Evolutionary conservation across 139 green algal species (phyloP).

Genomic region (Tetratostichococcus sp.): DNA sequence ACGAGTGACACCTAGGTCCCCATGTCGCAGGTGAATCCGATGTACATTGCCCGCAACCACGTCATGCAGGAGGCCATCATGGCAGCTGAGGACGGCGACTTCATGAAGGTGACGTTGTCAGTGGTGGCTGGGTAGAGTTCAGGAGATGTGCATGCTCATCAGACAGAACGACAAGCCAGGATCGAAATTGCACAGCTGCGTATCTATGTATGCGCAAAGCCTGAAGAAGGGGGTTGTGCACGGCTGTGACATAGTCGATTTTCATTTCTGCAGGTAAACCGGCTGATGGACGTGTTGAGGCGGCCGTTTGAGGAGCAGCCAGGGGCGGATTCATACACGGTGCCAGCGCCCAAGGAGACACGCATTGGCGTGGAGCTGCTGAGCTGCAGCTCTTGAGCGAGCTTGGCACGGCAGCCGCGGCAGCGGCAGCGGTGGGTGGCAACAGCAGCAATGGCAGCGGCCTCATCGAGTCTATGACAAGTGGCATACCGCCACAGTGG

Average conservation of each 20-base stretch:
- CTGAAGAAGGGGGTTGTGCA: too few species aligned
- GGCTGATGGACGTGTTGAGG: constrained; percentile 34
- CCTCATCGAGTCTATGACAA: too few species aligned
- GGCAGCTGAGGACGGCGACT: constrained; percentile 58
- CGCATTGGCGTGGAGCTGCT: constrained; percentile 71
- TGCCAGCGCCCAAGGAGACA: constrained; percentile 48
- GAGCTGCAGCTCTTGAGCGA: constrained; percentile 62
- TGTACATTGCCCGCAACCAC: constrained; percentile 81
- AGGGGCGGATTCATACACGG: constrained; percentile 46
- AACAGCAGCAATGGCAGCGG: too few species aligned
- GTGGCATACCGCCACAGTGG: too few species aligned
- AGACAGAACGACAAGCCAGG: not conserved
- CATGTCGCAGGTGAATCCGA: constrained; percentile 74
- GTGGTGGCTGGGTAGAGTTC: too few species aligned
- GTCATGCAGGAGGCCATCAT: constrained; percentile 74
- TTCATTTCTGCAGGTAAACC: constrained; percentile 5
- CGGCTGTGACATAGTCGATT: not conserved
- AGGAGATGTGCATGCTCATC: not conserved
- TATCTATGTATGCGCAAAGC: too few species aligned
- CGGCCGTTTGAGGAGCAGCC: constrained; percentile 67
- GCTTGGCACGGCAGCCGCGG: not conserved
- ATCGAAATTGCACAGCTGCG: too few species aligned
- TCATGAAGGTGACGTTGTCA: constrained; percentile 37
- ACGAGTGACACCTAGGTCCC: too few species aligned
- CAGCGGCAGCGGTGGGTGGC: too few species aligned